A percentile compares a stretch with the other conserved stretches of the same genome.
Evolutionary conservation across 169 alveolate genomes (phyloP).

Genomic region (Cryptosporidium ubiquitum): DNA sequence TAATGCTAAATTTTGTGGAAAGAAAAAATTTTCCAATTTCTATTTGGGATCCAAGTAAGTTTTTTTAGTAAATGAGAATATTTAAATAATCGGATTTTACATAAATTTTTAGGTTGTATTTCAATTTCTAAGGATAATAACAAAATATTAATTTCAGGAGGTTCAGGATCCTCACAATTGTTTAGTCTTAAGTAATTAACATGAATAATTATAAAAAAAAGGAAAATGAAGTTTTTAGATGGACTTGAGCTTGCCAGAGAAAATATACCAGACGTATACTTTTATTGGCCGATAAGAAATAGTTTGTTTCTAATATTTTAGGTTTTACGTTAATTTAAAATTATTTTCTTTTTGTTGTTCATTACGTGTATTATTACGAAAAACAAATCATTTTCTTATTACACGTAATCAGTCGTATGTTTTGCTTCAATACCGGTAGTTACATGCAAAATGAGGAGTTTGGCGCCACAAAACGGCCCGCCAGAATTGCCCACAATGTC

Average conservation of each 20-base stretch:
- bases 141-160: conserved; percentile 40
- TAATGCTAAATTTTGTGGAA: neutral
- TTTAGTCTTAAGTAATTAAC: neutral
- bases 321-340: neutral
- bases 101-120: conserved; percentile 30
- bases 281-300: no score
- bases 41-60: conserved; percentile 72
- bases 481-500: conserved; percentile 74
- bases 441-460: conserved; percentile 50
- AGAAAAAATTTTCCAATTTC: neutral
- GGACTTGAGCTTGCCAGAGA: neutral
- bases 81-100: neutral
- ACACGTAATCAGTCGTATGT: conserved; percentile 2
- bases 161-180: conserved; percentile 51
- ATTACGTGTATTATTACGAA: neutral
- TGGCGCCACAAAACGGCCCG: conserved; percentile 47
- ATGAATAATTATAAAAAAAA: neutral
- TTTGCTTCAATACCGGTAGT: conserved; percentile 40
- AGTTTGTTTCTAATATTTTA: neutral
- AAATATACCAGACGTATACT: neutral
- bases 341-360: neutral
- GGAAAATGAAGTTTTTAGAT: neutral
- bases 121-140: conserved; percentile 6
- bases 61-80: neutral
- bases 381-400: neutral